Percentiles rank a stretch among this genome's conserved stretches.
Conservation (phyloP, 148 eudicot genomes). For the Camellia sinensis region DNA sequence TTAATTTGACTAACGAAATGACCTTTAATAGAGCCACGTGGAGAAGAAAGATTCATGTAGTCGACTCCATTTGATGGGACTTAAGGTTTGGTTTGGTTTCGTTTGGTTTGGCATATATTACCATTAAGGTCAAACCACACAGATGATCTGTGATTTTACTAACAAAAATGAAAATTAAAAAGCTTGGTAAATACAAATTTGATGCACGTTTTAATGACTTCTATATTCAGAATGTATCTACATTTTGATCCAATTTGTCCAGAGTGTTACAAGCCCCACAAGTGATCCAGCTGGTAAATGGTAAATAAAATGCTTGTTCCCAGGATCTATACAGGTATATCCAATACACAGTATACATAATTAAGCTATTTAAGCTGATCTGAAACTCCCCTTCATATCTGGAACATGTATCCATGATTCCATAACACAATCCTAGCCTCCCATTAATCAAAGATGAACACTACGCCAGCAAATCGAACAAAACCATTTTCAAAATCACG, state of each 20-base stretch:
- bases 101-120: no score
- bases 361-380: background rate
- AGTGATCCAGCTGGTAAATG: no score
- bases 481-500: background rate
- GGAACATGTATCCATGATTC: background rate
- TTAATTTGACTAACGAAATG: no score
- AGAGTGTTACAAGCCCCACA: no score
- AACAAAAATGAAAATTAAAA: background rate
- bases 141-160: no score
- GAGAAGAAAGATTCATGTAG: no score
- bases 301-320: no score
- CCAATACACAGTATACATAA: background rate
- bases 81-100: no score
- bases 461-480: background rate
- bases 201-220: background rate
- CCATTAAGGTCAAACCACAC: background rate
- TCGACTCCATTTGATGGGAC: no score
- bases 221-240: background rate
- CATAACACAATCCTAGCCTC: background rate
- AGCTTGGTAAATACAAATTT: background rate
- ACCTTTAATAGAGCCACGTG: no score
- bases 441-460: background rate
- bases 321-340: no score
- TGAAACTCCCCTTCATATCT: background rate
- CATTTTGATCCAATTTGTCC: no score